Evolutionary conservation across 2,329 filamentous ascomycete genomes (phyloP).

Genomic region (Aspergillus transmontanensis): DNA sequence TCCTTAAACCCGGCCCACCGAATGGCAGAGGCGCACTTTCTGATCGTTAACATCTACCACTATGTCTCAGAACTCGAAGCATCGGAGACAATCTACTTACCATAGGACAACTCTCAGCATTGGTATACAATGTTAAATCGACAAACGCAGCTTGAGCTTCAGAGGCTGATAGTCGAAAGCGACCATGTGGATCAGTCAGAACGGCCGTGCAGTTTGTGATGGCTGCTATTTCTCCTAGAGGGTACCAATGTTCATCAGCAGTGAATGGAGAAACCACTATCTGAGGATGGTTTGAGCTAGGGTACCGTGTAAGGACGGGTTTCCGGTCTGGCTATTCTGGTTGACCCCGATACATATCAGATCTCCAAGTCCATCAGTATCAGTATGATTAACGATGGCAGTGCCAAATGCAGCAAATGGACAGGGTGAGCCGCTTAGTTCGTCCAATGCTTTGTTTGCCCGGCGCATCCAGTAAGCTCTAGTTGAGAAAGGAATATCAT

Average conservation of each 20-base stretch:
- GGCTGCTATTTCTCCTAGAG: conserved; percentile 55
- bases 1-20: conserved; percentile 59
- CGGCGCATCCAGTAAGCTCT: conserved; percentile 57
- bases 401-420: conserved; percentile 58
- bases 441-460: conserved; percentile 50
- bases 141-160: conserved; percentile 51
- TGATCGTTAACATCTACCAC: background rate
- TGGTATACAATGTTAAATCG: conserved; percentile 57
- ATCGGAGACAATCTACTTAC: conserved; percentile 12
- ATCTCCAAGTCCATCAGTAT: conserved; percentile 29
- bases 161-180: conserved; percentile 45
- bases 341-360: background rate
- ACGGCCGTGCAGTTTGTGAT: conserved; percentile 57
- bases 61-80: background rate
- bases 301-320: conserved; percentile 1
- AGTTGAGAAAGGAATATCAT: conserved; percentile 33
- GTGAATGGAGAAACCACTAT: conserved; percentile 38
- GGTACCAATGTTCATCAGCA: background rate
- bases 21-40: conserved; percentile 57
- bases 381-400: conserved; percentile 60
- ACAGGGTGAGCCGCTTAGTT: conserved; percentile 48
- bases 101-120: conserved; percentile 61
- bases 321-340: background rate
- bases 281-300: background rate
- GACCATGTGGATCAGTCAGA: conserved; percentile 47